These are phyloP conservation scores for Mollisia scopiformis DNA, from an alignment of 2,329 filamentous ascomycete species.

Conservation along the genomic window DNA sequence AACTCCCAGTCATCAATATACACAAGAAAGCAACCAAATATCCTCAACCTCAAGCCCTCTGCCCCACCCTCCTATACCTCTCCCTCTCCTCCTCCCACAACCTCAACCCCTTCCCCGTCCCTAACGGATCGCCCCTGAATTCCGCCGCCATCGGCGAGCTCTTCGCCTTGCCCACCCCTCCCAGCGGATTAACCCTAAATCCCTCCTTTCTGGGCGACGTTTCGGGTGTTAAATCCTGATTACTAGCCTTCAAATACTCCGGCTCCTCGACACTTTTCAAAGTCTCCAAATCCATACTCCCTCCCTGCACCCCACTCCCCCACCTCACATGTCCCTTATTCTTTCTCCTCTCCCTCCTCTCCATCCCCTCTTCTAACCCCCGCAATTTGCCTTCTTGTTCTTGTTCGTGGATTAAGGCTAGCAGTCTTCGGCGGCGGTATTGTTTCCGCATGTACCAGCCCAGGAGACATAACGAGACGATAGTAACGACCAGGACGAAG, in stretches of 20 bases:
- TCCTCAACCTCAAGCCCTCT: conserved; percentile 5
- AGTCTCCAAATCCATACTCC: background rate
- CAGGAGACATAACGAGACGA: conserved; percentile 8
- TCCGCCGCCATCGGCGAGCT: background rate
- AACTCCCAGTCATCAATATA: too few relatives aligned
- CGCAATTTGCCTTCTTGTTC: background rate
- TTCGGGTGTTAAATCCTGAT: too few relatives aligned
- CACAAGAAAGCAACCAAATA: too few relatives aligned
- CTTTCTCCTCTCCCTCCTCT: background rate
- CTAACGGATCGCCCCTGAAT: background rate
- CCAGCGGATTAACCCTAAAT: background rate
- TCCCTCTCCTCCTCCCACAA: background rate
- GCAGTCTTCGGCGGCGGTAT: background rate
- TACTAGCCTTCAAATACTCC: too few relatives aligned
- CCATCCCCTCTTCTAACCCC: background rate
- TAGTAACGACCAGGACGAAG: conserved; percentile 16
- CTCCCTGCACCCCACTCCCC: conserved; percentile 15
- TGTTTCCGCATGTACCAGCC: conserved; percentile 12
- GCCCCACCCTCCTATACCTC: background rate
- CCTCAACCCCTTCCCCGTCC: background rate
- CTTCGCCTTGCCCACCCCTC: background rate
- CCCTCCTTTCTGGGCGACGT: background rate
- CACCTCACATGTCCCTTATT: conserved; percentile 23
- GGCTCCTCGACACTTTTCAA: too few relatives aligned
- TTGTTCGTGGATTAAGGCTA: background rate